These are phyloP conservation scores for Leccinellum rugosiceps DNA, from an alignment of 768 basidiomycete genomes.

Conservation along the genomic window DNA sequence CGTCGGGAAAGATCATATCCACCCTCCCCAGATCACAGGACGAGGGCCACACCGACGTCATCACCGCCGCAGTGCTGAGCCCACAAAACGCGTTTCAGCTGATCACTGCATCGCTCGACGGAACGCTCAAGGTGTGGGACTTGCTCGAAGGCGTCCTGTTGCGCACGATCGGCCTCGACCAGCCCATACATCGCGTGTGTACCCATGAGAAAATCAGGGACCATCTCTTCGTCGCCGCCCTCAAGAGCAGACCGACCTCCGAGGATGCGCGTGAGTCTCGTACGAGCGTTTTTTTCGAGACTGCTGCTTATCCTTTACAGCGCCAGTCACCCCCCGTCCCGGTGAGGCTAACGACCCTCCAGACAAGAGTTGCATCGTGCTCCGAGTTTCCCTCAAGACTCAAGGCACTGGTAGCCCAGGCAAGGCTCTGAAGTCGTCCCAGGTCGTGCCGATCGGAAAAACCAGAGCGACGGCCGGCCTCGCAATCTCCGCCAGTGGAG, in stretches of 20 bases:
- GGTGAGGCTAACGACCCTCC: slow-evolving; percentile 13
- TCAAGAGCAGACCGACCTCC: slow-evolving; percentile 47
- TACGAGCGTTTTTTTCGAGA: not conserved
- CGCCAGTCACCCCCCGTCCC: slow-evolving; percentile 1
- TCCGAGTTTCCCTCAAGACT: slow-evolving; percentile 58
- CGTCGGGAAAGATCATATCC: slow-evolving; percentile 76
- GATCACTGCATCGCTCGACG: slow-evolving; percentile 80
- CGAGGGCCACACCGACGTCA: slow-evolving; percentile 41
- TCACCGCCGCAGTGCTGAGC: slow-evolving; percentile 75
- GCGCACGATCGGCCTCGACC: slow-evolving; percentile 65
- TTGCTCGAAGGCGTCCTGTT: slow-evolving; percentile 81
- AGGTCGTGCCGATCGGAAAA: slow-evolving; percentile 62
- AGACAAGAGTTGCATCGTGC: slow-evolving; percentile 48
- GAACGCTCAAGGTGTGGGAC: slow-evolving; percentile 90
- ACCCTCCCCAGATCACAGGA: slow-evolving; percentile 61
- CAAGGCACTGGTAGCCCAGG: slow-evolving; percentile 37
- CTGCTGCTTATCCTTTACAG: slow-evolving; percentile 9
- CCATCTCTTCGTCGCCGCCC: slow-evolving; percentile 64
- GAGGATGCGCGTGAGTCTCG: slow-evolving; percentile 22
- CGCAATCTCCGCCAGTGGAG: slow-evolving; percentile 70
- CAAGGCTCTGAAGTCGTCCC: slow-evolving; percentile 43
- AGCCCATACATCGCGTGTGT: slow-evolving; percentile 70
- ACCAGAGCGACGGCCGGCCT: slow-evolving; percentile 61
- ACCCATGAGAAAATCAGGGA: slow-evolving; percentile 68
- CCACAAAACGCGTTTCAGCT: slow-evolving; percentile 89